Conservation (phyloP, 768 basidiomycete genomes). For the Cystobasidium onofrii region DNA sequence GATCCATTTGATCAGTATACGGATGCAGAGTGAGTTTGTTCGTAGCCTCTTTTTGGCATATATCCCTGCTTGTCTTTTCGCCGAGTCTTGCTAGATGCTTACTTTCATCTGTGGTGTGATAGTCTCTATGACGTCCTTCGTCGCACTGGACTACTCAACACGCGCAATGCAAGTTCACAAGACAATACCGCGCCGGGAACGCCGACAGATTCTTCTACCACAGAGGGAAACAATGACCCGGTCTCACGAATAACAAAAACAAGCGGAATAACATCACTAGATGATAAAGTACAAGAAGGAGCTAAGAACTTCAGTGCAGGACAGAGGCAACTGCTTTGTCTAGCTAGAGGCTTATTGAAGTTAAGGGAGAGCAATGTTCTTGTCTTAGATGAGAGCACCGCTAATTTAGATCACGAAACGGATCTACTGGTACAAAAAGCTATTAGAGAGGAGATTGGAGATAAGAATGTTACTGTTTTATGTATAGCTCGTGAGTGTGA, state of each 20-base stretch:
- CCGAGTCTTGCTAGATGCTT: no score
- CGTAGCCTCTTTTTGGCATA: no score
- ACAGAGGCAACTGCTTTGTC: constrained; percentile 43
- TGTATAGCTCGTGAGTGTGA: constrained; percentile 66
- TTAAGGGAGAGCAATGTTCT: constrained; percentile 38
- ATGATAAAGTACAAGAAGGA: constrained; percentile 36
- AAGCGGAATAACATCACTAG: constrained; percentile 36
- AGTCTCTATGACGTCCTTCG: constrained; percentile 42
- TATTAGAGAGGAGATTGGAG: constrained; percentile 62
- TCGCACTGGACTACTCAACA: constrained; percentile 39
- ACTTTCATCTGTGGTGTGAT: no score
- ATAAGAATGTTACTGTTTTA: constrained; percentile 57
- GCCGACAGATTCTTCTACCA: background rate
- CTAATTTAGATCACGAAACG: constrained; percentile 36
- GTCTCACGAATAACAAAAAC: background rate
- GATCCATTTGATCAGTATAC: constrained; percentile 33
- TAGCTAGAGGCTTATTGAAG: constrained; percentile 42
- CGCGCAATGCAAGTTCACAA: background rate
- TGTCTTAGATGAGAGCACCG: constrained; percentile 41
- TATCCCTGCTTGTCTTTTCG: no score
- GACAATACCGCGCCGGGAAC: constrained; percentile 20
- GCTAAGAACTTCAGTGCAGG: constrained; percentile 44
- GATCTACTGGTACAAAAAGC: constrained; percentile 58
- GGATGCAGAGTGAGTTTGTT: constrained; percentile 36
- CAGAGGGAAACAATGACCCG: background rate